Base-by-base conservation (phyloP, 2,329 filamentous ascomycete genomes). In the Fusarium bactridioides region DNA sequence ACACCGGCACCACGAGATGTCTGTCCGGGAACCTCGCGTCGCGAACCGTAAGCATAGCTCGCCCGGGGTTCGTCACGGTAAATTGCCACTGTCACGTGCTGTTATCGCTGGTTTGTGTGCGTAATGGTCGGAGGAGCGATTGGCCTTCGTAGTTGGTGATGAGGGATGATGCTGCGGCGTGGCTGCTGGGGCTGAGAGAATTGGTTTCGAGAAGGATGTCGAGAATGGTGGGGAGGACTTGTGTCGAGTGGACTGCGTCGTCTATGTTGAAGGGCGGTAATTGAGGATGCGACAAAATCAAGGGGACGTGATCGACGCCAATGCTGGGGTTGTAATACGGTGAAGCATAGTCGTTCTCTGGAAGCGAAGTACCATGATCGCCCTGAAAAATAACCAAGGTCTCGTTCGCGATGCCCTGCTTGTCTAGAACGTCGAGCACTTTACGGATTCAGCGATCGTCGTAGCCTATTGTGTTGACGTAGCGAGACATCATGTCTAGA, bases 291-390 rank as follows among this genome's bases (percentile, higher is more conserved):
- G 79, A 80, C 4, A 81, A 33, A 21, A 81, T 73, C 11, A 81
- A 56, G 3, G 79, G 79, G 5, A 81, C 77, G 27, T 79, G 79
- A 23, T 77, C 65, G 37, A 75, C 79, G 35, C 77, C 78, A 23
- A 80, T 70, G 31, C 77, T 79, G 3, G 78, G 77, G 60, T 81
- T 80, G 13, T 80, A 79, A 37, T 81, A 81, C 3, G 80, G 73
- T 9, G 80, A 75, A 8, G 77, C 64, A 10, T 75, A 73, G 15
- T 74, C 74, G 25, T 80, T 80, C 33, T 81, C 80, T 0, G 79
- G 75, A 31, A 81, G 74, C 0, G 80, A 80, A 21, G 79, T 69
- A 10, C 80, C 80, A 8, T 81, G 80, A 43, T 81, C 80, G 2
- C 80, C 80, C 3, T 79, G 77, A 23, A 80, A 73, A 11, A 81